Conservation (phyloP, 202 grass and related monocot genomes). For the Setaria viridis region DNA sequence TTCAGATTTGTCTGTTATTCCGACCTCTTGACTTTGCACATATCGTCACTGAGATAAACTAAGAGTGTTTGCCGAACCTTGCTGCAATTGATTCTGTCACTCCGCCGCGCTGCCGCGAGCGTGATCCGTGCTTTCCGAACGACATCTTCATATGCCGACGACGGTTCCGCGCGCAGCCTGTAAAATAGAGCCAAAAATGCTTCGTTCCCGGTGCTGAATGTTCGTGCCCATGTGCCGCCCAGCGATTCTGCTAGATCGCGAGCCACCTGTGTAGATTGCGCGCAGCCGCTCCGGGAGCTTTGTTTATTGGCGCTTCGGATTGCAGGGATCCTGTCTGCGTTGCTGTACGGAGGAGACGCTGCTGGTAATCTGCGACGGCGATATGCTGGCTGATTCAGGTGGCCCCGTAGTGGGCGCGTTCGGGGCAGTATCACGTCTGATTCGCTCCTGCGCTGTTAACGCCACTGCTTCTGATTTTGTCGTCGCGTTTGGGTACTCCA, state of each 20-base stretch:
- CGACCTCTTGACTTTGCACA: background rate
- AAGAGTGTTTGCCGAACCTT: background rate
- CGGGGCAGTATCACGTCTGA: background rate
- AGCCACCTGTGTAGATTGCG: constrained; percentile 31
- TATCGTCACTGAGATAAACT: background rate
- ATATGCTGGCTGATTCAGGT: background rate
- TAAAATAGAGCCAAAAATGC: background rate
- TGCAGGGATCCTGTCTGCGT: constrained; percentile 30
- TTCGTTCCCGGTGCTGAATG: background rate
- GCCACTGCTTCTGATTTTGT: background rate
- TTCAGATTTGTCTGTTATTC: background rate
- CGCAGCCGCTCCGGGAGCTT: background rate
- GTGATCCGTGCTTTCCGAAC: constrained; percentile 14
- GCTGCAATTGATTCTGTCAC: background rate
- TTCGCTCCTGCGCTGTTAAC: background rate
- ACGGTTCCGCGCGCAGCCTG: background rate
- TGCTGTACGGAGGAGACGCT: background rate
- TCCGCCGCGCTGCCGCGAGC: background rate
- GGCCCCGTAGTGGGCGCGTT: background rate
- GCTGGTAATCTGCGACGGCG: background rate
- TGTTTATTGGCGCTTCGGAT: constrained; percentile 16
- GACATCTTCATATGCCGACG: background rate
- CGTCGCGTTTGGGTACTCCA: too few relatives aligned
- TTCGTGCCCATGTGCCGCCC: constrained; percentile 24
- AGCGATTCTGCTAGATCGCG: constrained; percentile 35